Evolutionary conservation across 1,139 yeast genomes (phyloP).

Genomic region (Suzukiozyma palmioleophila): DNA sequence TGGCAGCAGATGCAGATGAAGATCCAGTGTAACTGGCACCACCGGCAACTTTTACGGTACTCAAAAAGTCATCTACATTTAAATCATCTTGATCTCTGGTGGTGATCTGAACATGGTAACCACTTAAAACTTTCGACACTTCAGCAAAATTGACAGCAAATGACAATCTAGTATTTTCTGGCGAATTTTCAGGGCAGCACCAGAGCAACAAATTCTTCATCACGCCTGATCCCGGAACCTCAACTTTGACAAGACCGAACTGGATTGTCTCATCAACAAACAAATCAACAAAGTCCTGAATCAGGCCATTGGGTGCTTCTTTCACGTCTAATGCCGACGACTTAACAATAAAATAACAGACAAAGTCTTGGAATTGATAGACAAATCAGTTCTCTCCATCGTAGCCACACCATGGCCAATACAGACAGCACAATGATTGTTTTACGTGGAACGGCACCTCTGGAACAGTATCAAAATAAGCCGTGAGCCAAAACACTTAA

Average conservation of each 20-base stretch:
- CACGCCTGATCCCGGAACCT: slow-evolving; percentile 86
- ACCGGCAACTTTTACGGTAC: slow-evolving; percentile 82
- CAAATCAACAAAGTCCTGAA: slow-evolving; percentile 73
- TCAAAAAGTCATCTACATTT: slow-evolving; percentile 69
- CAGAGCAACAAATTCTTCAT: slow-evolving; percentile 81
- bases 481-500: too few relatives aligned
- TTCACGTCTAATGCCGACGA: slow-evolving; percentile 55
- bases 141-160: slow-evolving; percentile 75
- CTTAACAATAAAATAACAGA: slow-evolving; percentile 59
- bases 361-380: slow-evolving; percentile 59
- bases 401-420: too few relatives aligned
- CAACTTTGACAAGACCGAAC: slow-evolving; percentile 84
- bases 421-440: too few relatives aligned
- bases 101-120: slow-evolving; percentile 93
- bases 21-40: slow-evolving; percentile 82
- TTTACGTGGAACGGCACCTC: too few relatives aligned
- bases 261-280: slow-evolving; percentile 88
- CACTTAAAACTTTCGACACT: slow-evolving; percentile 62
- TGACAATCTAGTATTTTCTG: slow-evolving; percentile 66
- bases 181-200: slow-evolving; percentile 91
- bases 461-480: too few relatives aligned
- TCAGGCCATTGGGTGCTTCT: slow-evolving; percentile 57
- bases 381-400: slow-evolving; percentile 58
- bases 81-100: slow-evolving; percentile 94
- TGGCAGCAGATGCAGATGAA: slow-evolving; percentile 10